Base-by-base conservation (phyloP, 1,139 yeast genomes). In the Debaryomyces sp. region DNA sequence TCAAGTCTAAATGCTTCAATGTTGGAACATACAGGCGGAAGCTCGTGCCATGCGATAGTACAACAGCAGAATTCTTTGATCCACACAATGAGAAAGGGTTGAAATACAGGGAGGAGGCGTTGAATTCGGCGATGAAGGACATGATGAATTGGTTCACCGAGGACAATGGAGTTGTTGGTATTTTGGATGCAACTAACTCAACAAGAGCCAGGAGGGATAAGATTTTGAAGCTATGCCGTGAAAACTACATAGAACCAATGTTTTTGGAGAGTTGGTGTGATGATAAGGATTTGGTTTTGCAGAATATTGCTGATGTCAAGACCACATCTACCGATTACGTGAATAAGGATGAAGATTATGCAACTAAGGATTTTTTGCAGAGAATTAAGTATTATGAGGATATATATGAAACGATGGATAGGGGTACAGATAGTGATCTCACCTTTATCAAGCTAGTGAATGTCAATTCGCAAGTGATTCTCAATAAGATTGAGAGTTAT, bases 231-330 rank as follows among this genome's bases (percentile, higher is more conserved):
- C 69, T 86, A 34, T 82, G 96, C 61, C 73, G 85, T 44, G 80
- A 79, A 54, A 81, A 87, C 59, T 77, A 77, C 43, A 86, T 94
- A 50, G 94, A 89, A 62, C 96, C 97, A 2, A 84, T 94, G 79
- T 94, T 92, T 64, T 80, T 94, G 53, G 99, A 94, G 66, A 87
- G 96, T 61, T 88, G 87, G 81, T 91, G 97, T 67, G 87, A 90
- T 61, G 96, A 91, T 67, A 78, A 85, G 54, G 87, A 85, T 21
- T 77, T 91, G 55, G 84, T 94, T 36, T 75, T 80, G 69, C 87
- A 87, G 59, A 92, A 92, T 64, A 86, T 92, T 43, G 67, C 82
- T 58, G 97, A 92, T 66, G 96, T 92, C 48, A 88, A 89, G 64
- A 84, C 92, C 1, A 82, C 92, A 3, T 86, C 95, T 2, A 97